phyloP scores from a whole-genome alignment of 2,329 filamentous ascomycete genomes.

The Scorias spongiosa region DNA sequence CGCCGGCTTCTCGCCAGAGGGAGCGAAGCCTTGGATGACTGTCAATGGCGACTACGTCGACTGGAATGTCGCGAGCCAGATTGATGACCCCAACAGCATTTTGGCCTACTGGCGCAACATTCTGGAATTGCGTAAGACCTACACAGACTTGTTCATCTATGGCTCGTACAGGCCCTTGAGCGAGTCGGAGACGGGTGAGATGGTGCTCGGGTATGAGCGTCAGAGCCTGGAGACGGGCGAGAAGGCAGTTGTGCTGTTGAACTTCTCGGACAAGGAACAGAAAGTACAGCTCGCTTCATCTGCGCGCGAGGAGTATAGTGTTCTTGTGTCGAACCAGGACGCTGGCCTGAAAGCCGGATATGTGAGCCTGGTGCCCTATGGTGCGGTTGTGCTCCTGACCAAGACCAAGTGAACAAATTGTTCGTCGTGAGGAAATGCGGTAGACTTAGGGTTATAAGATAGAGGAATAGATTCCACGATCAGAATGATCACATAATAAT shows the following conservation, averaged over 20 bases:
- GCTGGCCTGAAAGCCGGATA: too few relatives aligned
- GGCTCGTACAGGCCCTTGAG: conserved; percentile 8
- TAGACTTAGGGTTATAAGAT: too few relatives aligned
- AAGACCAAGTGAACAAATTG: too few relatives aligned
- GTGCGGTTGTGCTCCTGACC: too few relatives aligned
- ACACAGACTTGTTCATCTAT: conserved; percentile 12
- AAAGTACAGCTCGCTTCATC: conserved; percentile 1
- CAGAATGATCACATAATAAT: too few relatives aligned
- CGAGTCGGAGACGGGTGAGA: conserved; percentile 7
- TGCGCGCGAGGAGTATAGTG: conserved; percentile 3
- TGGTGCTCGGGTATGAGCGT: conserved; percentile 4
- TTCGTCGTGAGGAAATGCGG: too few relatives aligned
- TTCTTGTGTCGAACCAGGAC: conserved; percentile 8
- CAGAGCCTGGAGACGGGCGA: conserved; percentile 12
- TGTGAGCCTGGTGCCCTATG: too few relatives aligned
- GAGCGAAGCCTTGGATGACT: conserved; percentile 50
- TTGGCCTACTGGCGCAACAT: conserved; percentile 42
- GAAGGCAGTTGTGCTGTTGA: conserved; percentile 14
- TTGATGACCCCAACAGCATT: conserved; percentile 31
- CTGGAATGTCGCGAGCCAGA: conserved; percentile 45
- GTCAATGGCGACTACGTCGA: conserved; percentile 44
- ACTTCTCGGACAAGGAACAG: conserved; percentile 27
- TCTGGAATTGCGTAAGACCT: conserved; percentile 9
- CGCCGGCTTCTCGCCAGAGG: conserved; percentile 38
- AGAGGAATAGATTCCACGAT: too few relatives aligned